A percentile compares a stretch with the other conserved stretches of the same genome.
Conservation (phyloP, 2,329 filamentous ascomycete genomes). For the Ramichloridium luteum region DNA sequence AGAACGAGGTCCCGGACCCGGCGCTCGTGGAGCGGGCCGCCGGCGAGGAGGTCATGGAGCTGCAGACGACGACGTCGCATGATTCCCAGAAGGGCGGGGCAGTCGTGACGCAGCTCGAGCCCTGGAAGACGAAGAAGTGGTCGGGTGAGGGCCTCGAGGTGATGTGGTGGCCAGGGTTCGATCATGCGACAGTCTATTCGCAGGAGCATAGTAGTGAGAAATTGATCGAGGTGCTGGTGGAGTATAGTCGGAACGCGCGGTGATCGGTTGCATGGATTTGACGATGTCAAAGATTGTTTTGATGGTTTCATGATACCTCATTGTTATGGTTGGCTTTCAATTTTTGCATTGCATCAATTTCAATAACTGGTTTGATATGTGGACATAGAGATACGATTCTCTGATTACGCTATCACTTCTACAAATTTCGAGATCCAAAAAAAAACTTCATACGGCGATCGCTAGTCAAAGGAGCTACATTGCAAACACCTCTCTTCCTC, state of each 20-base stretch:
- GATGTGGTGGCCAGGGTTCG: constrained; percentile 47
- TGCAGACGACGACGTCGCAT: constrained; percentile 6
- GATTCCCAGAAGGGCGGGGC: constrained; percentile 8
- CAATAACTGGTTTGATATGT: no score
- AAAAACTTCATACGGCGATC: no score
- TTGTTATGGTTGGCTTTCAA: no score
- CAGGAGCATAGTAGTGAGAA: constrained; percentile 14
- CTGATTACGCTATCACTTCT: no score
- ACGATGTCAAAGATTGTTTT: no score
- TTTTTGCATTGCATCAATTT: no score
- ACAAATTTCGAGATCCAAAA: no score
- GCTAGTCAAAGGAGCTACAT: no score
- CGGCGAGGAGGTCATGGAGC: constrained; percentile 15
- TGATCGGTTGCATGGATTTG: no score
- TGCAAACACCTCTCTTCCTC: no score
- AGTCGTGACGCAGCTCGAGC: constrained; percentile 5
- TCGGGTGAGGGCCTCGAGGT: constrained; percentile 40
- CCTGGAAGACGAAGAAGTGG: constrained; percentile 21
- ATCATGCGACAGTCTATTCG: constrained; percentile 53
- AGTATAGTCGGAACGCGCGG: constrained; percentile 15
- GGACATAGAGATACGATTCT: no score
- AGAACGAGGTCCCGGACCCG: constrained; percentile 20
- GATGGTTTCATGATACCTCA: no score
- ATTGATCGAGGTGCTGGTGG: constrained; percentile 17
- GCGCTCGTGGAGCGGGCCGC: constrained; percentile 11